Percentiles rank a stretch among this genome's conserved stretches.
Conservation (phyloP, 2,329 filamentous ascomycete genomes). For the Diaporthe sp. region DNA sequence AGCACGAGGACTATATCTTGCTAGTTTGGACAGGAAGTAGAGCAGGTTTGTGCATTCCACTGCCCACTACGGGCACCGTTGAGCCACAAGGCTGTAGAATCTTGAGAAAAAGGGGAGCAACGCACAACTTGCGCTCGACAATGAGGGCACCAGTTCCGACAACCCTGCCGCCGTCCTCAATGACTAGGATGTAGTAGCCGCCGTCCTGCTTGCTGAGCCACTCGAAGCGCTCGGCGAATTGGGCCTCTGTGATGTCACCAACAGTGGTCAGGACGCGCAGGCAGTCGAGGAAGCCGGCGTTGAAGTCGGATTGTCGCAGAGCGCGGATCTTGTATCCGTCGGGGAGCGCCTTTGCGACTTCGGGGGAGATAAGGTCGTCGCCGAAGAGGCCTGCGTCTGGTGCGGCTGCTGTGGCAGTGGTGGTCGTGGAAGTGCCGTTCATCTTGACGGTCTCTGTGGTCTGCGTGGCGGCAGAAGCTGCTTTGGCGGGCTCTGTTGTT, state of each 20-base stretch:
- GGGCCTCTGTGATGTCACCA: constrained; percentile 82
- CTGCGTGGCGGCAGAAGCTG: constrained; percentile 36
- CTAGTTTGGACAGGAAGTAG: neutral
- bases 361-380: constrained; percentile 80
- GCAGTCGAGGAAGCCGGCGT: constrained; percentile 88
- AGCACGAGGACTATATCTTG: neutral
- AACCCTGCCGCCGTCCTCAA: constrained; percentile 81
- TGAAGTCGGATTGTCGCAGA: constrained; percentile 83
- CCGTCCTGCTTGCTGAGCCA: constrained; percentile 82
- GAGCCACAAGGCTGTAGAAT: neutral
- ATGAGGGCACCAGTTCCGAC: constrained; percentile 94
- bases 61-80: constrained; percentile 6
- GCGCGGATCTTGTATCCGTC: constrained; percentile 87
- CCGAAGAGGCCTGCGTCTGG: constrained; percentile 79
- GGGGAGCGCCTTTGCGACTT: constrained; percentile 80
- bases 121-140: constrained; percentile 94
- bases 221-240: constrained; percentile 85
- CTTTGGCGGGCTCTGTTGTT: constrained; percentile 28
- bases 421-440: constrained; percentile 38
- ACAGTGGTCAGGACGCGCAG: constrained; percentile 93
- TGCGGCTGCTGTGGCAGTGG: constrained; percentile 44
- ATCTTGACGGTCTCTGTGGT: constrained; percentile 33
- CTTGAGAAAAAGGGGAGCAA: constrained; percentile 42
- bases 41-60: neutral
- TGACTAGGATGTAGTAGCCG: constrained; percentile 88